Percentiles rank a stretch among this genome's conserved stretches.
Evolutionary conservation across 169 alveolate species (phyloP).

Genomic region (Plasmodium fragile): DNA sequence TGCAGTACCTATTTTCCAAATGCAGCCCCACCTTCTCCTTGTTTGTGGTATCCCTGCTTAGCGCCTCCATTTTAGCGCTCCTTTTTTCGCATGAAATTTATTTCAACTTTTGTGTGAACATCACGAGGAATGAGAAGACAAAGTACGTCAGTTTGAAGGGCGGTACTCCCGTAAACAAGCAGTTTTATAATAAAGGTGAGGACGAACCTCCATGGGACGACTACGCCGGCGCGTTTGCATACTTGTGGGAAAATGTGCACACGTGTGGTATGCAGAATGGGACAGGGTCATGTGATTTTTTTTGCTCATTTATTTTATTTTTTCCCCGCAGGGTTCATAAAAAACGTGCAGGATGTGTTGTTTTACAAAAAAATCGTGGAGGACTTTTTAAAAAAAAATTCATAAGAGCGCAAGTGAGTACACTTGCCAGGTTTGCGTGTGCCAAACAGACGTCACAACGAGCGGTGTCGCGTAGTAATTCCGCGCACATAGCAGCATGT

Average conservation of each 20-base stretch:
- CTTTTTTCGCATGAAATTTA: slow-evolving; percentile 10
- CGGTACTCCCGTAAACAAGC: neutral
- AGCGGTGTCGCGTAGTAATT: neutral
- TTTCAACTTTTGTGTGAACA: slow-evolving; percentile 16
- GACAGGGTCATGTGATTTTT: neutral
- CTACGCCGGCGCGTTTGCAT: neutral
- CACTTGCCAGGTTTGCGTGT: neutral
- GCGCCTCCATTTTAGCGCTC: slow-evolving; percentile 1
- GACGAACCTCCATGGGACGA: neutral
- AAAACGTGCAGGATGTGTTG: slow-evolving; percentile 24
- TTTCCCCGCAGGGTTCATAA: slow-evolving; percentile 33
- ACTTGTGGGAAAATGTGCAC: neutral
- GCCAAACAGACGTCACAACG: neutral
- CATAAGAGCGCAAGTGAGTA: neutral
- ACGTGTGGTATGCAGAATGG: neutral
- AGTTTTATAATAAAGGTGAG: slow-evolving; percentile 49
- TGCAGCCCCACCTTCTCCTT: slow-evolving; percentile 57
- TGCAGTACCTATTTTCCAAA: slow-evolving; percentile 54
- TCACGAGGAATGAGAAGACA: slow-evolving; percentile 27
- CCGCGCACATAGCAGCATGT: neutral
- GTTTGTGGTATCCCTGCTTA: slow-evolving; percentile 21
- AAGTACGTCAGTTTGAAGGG: slow-evolving; percentile 28
- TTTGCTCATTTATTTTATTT: neutral
- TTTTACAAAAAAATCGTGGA: slow-evolving; percentile 63
- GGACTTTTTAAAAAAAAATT: slow-evolving; percentile 22